These are phyloP conservation scores for Evernia prunastri DNA, from an alignment of 495 filamentous ascomycete species.

Conservation along the genomic window DNA sequence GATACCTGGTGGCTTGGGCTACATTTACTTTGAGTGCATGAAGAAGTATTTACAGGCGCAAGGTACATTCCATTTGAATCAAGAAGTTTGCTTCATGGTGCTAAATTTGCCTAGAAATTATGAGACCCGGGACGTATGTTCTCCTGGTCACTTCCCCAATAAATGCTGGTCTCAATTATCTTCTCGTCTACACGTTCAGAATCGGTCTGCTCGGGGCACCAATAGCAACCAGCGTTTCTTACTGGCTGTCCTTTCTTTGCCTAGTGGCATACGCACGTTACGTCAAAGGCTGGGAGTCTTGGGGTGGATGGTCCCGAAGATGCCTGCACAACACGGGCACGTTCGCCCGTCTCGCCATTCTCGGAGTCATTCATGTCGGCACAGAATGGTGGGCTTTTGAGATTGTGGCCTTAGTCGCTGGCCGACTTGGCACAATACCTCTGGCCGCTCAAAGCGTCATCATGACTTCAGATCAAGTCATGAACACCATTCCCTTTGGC, in stretches of 20 bases:
- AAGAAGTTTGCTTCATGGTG: neutral
- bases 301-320: constrained; percentile 71
- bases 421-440: constrained; percentile 72
- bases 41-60: constrained; percentile 93
- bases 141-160: constrained; percentile 76
- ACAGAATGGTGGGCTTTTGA: constrained; percentile 98
- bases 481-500: constrained; percentile 91
- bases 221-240: constrained; percentile 74
- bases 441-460: constrained; percentile 87
- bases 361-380: constrained; percentile 84
- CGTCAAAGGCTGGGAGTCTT: constrained; percentile 65
- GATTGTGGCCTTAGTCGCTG: constrained; percentile 87
- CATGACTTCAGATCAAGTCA: constrained; percentile 89
- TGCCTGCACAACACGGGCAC: constrained; percentile 60
- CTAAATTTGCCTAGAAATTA: constrained; percentile 54
- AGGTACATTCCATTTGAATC: constrained; percentile 40
- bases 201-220: constrained; percentile 75
- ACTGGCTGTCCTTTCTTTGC: constrained; percentile 78
- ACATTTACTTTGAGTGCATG: constrained; percentile 85
- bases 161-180: constrained; percentile 69
- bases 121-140: constrained; percentile 82
- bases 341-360: constrained; percentile 67
- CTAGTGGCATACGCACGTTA: constrained; percentile 72
- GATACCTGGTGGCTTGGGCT: constrained; percentile 80
- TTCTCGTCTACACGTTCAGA: constrained; percentile 67